Base-by-base conservation (phyloP, 148 eudicot genomes). In the Rhododendron ferrugineum region DNA sequence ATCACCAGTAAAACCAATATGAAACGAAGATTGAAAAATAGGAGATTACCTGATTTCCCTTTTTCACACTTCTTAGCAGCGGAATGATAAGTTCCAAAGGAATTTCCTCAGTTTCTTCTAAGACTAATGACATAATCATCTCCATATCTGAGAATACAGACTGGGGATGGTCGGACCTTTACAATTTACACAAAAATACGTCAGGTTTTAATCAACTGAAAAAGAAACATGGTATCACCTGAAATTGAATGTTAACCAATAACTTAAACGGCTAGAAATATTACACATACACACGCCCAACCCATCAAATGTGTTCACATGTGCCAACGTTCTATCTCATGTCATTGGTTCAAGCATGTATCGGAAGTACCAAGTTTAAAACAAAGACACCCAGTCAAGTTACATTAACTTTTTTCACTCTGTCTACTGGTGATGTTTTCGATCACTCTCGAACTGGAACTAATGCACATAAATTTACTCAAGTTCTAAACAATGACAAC, bases 51-150 rank as follows among this genome's bases (percentile, higher is more conserved):
- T 94, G 88, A 85, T 92, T 94, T 84, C 90, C 95, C 89, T 88
- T 93, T 88, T 83, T 92, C 47, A 93, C 88, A 88, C 95, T 92
- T 66, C 40, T 84, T 72, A 97, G 84, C 85, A 97, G 92, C 74
- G 91, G 91, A 86, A 80, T 88, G 36, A 97, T 88, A 74, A 97
- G 95, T 80, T 90, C 90, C 62, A 87, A 47, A 62, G 98, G 85
- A 64, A 92, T 84, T 50, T 89, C 90, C 81, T 97, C 99, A 83
- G 92, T 94, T 88, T 95, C 99, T 26, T 94, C 86, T 76, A 97
- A 87, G 84, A 94, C 84, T 80, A 89, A 82, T 78, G 88, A 90
- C 99, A 97, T 94, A 77, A 97, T 92, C 74, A 78, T 88, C 90
- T 91, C 95, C 96, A 97, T 95, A 78, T 92, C 85, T 36, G 77